Conservation (phyloP, 1,284 basidiomycete genomes). For the Ceratobasidium papillatum region DNA sequence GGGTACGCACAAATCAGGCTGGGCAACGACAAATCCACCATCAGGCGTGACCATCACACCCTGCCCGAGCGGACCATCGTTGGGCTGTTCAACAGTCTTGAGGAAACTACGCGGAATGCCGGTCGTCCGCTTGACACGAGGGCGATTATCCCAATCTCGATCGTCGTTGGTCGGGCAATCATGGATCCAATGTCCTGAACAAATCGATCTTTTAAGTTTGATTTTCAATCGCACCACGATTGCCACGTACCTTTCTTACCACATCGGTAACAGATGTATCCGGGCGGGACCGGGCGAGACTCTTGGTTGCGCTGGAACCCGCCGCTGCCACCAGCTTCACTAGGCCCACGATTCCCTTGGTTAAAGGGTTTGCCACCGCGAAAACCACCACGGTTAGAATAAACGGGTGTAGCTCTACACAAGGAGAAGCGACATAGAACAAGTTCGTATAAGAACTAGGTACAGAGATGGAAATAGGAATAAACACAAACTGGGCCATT, state of each 20-base stretch:
- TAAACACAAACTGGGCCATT: conserved; percentile 92
- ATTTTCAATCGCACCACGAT: conserved; percentile 2
- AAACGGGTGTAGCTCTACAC: conserved; percentile 76
- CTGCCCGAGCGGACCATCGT: conserved; percentile 69
- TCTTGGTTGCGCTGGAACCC: conserved; percentile 49
- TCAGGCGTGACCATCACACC: conserved; percentile 98
- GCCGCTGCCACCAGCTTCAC: conserved; percentile 45
- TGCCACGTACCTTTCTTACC: conserved; percentile 88
- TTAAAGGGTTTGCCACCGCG: conserved; percentile 70
- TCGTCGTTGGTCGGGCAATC: conserved; percentile 98
- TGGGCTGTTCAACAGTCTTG: conserved; percentile 91
- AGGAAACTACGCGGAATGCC: conserved; percentile 98
- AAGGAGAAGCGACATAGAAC: conserved; percentile 53
- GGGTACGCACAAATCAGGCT: conserved; percentile 83
- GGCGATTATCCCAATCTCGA: conserved; percentile 91
- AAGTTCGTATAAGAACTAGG: conserved; percentile 49
- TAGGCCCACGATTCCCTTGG: conserved; percentile 49
- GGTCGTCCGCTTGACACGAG: conserved; percentile 96
- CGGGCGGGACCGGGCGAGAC: conserved; percentile 70
- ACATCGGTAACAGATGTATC: conserved; percentile 99
- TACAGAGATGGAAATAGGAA: conserved; percentile 10
- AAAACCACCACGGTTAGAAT: conserved; percentile 69
- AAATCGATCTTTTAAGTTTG: conserved; percentile 10
- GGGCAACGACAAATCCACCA: conserved; percentile 93
- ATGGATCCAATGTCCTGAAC: conserved; percentile 98